Evolutionary conservation across 2,329 filamentous ascomycete species (phyloP), one percentile per base, ranked within the genome.

Genomic region (Nemania bipapillata): DNA sequence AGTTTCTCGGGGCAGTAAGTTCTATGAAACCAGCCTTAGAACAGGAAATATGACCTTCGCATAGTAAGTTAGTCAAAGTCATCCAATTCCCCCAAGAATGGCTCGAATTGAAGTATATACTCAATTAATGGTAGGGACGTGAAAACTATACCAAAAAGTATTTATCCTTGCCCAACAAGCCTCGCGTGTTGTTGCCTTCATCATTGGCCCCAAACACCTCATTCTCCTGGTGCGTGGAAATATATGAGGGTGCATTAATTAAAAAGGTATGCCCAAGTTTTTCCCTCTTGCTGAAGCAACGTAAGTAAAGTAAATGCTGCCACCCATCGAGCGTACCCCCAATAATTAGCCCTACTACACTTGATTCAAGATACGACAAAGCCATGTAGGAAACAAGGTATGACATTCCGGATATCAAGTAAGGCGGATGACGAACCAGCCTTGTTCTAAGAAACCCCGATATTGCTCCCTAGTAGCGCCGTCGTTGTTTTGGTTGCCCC

Each of bases 61-160:
- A n/a, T n/a, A n/a, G n/a, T n/a, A n/a, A n/a, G n/a, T n/a, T n/a
- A 57, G 55, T 58, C 55, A 58, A 28, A 42, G 35, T 40, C 42
- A 58, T 49, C 55, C 40, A 32, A 4, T 32, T 32, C 30, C 30
- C 4, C 30, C 30, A 32, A 32, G 9, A 32, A 32, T 32, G 30
- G 30, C 30, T 56, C 35, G 35, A 40, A 40, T 40, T 12, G 12
- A 15, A 40, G 12, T 4, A 47, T 9, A 24, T 47, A 22, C 42
- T n/a, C 42, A 20, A n/a, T 12, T 40, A 40, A 12, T 9, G 15
- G 15, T 40, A 12, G 11, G 37, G 37, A 11, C 15, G 37, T 40
- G 37, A 15, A 40, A 40, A 15, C 37, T 15, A 40, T 15, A 17
- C 37, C 15, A 40, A 40, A 17, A 40, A 15, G 37, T 40, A 40